Conservation (phyloP, 1,284 basidiomycete genomes). For the Ustilago trichophora region DNA sequence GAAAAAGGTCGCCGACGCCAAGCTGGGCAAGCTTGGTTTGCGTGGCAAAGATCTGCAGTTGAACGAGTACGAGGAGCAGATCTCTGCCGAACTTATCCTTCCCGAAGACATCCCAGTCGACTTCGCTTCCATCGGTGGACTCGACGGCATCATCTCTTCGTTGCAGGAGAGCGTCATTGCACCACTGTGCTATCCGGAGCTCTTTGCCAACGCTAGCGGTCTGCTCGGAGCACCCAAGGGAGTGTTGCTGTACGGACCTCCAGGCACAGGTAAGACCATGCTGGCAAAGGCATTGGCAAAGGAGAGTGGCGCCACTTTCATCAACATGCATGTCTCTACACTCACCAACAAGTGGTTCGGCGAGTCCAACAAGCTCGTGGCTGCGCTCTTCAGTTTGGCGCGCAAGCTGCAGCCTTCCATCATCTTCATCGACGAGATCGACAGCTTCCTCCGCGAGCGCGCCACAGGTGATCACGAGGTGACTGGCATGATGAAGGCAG, state of each 20-base stretch:
- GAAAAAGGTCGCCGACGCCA: slow-evolving; percentile 62
- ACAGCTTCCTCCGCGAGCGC: slow-evolving; percentile 89
- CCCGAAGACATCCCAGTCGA: slow-evolving; percentile 70
- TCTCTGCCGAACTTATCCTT: slow-evolving; percentile 70
- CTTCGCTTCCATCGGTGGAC: slow-evolving; percentile 82
- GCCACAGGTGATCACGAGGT: slow-evolving; percentile 91
- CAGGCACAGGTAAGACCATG: slow-evolving; percentile 68
- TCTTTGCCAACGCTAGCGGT: slow-evolving; percentile 76
- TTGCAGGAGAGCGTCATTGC: slow-evolving; percentile 96
- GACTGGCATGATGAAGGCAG: slow-evolving; percentile 99
- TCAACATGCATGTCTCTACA: slow-evolving; percentile 70
- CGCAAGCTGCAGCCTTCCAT: slow-evolving; percentile 79
- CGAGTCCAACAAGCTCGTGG: slow-evolving; percentile 95
- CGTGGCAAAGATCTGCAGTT: slow-evolving; percentile 50
- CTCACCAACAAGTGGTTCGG: slow-evolving; percentile 83
- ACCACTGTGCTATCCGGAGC: slow-evolving; percentile 87
- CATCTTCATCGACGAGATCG: slow-evolving; percentile 84
- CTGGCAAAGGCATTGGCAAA: slow-evolving; percentile 70
- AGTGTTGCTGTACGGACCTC: slow-evolving; percentile 69
- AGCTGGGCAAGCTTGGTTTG: slow-evolving; percentile 62
- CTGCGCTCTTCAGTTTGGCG: slow-evolving; percentile 79
- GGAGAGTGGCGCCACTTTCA: slow-evolving; percentile 93
- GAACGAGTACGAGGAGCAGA: slow-evolving; percentile 69
- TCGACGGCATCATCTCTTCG: slow-evolving; percentile 89
- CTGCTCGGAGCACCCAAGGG: slow-evolving; percentile 72